Evolutionary conservation across 192 early-diverging fungal genomes (phyloP).

Genomic region (Coemansia sp.): DNA sequence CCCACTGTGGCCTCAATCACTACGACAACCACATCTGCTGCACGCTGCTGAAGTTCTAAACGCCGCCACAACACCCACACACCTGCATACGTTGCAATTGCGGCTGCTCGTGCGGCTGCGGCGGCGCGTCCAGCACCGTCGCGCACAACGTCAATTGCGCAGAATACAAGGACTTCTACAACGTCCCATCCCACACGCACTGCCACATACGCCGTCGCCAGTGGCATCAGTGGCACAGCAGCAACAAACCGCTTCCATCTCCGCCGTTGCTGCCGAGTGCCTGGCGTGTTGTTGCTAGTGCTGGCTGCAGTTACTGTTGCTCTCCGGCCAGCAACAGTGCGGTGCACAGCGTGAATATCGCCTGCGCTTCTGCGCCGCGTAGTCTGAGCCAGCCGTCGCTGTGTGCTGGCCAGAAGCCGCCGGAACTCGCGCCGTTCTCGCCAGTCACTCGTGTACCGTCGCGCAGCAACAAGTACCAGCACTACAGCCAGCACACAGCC

Average conservation of each 20-base stretch:
- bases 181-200: constrained; percentile 39
- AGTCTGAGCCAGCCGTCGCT: constrained; percentile 8
- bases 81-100: background rate
- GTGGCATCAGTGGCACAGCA: constrained; percentile 37
- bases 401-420: constrained; percentile 31
- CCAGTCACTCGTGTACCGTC: constrained; percentile 47
- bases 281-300: background rate
- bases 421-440: constrained; percentile 37
- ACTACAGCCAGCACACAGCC: constrained; percentile 14
- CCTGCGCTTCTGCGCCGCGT: background rate
- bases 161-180: constrained; percentile 46
- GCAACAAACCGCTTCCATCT: constrained; percentile 44
- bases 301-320: background rate
- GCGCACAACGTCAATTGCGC: constrained; percentile 23
- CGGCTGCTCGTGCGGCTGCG: background rate
- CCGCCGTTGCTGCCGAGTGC: background rate
- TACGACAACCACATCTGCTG: constrained; percentile 10
- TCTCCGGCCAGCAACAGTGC: background rate
- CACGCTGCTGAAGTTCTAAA: constrained; percentile 17
- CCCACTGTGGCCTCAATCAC: constrained; percentile 31
- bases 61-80: background rate
- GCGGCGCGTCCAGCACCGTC: background rate
- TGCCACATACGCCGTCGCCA: constrained; percentile 42
- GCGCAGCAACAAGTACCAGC: constrained; percentile 21
- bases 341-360: background rate